Percentiles rank a stretch among this genome's conserved stretches.
Conservation (phyloP, 345 rosid species). For the Capsella bursapastoris region DNA sequence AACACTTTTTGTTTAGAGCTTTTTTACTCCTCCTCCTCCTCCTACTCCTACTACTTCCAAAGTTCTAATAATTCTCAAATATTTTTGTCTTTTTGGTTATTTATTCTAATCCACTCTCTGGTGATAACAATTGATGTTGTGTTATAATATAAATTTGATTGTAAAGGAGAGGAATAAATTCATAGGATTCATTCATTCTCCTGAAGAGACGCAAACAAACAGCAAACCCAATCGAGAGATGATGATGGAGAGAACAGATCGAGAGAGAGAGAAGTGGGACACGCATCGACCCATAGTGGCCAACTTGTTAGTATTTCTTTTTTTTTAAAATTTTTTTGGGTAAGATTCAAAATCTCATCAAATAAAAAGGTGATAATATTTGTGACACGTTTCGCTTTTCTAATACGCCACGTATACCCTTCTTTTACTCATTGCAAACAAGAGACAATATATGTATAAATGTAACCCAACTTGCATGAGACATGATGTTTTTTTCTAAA, state of each 20-base stretch:
- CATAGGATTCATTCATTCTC: not conserved
- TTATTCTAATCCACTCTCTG: no score
- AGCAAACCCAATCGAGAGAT: no score
- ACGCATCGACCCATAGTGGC: conserved; percentile 27
- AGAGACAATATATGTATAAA: conserved; percentile 10
- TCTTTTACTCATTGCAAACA: conserved; percentile 3
- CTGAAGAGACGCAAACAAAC: conserved; percentile 44
- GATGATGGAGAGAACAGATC: conserved; percentile 28
- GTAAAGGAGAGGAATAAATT: no score
- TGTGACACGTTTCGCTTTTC: conserved; percentile 26
- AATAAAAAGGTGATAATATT: conserved; percentile 20
- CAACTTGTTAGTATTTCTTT: conserved; percentile 34
- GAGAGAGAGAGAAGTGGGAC: conserved; percentile 32
- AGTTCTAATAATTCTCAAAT: no score
- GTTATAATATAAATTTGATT: no score
- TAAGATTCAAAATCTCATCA: not conserved
- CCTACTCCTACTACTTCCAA: no score
- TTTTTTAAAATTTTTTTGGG: not conserved
- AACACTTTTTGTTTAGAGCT: no score
- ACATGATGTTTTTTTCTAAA: not conserved
- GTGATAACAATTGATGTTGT: no score
- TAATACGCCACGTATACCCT: conserved; percentile 16
- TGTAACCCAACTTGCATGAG: conserved; percentile 31
- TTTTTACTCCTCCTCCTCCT: no score
- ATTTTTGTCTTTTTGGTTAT: no score